Percentiles rank a stretch among this genome's conserved stretches.
Evolutionary conservation across 345 rosid species (phyloP).

Genomic region (Citrus glauca): DNA sequence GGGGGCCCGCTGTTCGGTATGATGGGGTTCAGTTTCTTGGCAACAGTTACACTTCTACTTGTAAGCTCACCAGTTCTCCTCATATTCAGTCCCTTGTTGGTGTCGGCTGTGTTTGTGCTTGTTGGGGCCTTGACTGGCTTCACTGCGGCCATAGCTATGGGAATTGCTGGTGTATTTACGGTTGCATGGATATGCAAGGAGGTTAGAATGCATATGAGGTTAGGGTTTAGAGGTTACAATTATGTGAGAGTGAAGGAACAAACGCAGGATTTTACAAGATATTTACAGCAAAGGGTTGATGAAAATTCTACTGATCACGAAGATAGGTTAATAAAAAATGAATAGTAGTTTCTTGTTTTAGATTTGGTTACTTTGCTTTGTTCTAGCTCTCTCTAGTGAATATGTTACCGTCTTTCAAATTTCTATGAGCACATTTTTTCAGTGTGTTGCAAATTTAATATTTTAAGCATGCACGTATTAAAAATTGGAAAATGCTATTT

Average conservation of each 20-base stretch:
- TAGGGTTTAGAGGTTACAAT: constrained; percentile 13
- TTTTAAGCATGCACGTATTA: background rate
- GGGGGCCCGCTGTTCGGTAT: constrained; percentile 31
- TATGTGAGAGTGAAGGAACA: constrained; percentile 12
- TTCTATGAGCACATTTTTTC: background rate
- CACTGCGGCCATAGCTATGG: constrained; percentile 30
- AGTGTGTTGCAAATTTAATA: background rate
- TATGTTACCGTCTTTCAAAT: background rate
- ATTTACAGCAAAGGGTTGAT: constrained; percentile 11
- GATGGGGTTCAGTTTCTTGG: constrained; percentile 37
- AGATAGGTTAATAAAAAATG: background rate
- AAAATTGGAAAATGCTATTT: no score
- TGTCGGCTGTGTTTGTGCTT: constrained; percentile 17
- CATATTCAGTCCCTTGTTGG: constrained; percentile 38
- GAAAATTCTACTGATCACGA: background rate
- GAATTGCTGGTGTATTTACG: constrained; percentile 28
- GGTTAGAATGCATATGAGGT: constrained; percentile 2
- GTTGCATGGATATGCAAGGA: constrained; percentile 27
- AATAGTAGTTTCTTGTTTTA: background rate
- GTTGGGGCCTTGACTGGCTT: constrained; percentile 30
- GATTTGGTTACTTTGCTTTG: background rate
- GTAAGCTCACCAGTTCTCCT: constrained; percentile 34
- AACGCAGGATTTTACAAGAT: constrained; percentile 7
- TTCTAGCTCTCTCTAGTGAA: background rate
- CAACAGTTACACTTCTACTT: constrained; percentile 29